Base-by-base conservation (phyloP, 305 asterid genomes). In the Solanum hybrid region DNA sequence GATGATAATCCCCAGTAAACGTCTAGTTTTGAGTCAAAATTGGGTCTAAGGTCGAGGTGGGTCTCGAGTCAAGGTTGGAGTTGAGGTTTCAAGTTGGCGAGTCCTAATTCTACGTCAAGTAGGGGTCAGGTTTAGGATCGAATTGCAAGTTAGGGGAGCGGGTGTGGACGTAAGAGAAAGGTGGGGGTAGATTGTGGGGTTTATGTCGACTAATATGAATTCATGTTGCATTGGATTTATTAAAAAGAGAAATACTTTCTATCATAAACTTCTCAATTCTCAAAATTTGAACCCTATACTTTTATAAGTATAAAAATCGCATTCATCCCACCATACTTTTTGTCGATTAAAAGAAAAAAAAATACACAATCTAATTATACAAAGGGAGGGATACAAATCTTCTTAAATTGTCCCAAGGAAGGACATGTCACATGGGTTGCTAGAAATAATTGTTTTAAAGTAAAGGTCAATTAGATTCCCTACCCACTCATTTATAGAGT, bases 361-460 rank as follows among this genome's bases (percentile, higher is more conserved):
- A 2, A 4, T 10, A 73, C 3, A 15, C 17, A 86, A 40, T 19
- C 6, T 2, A 66, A 86, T 38, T n/a, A 71, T 27, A 0, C 64
- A 37, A 86, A 71, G 29, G 26, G 37, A 81, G 38, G 71, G 37
- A 56, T 71, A 8, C 82, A 69, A 72, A 38, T 27, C 69, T 45
- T 72, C 40, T 73, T 35, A 72, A 27, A 19, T 66, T 87, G 40
- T 87, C 81, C 84, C 72, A 38, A 73, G 15, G 56, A n/a, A 86
- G 81, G 38, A 87, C 79, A 87, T 26, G 71, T 73, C 89, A 87
- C 89, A 87, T 87, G 89, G 84, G 84, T 87, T 72, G 72, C 69
- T 73, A 11, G 14, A 76, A 35, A 10, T 19, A 56, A 56, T 32
- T 45, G 78, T 73, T 66, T 38, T 5, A 87, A 87, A 72, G 2